Base-by-base conservation (phyloP, 495 filamentous ascomycete genomes). In the Cercophora sp. region DNA sequence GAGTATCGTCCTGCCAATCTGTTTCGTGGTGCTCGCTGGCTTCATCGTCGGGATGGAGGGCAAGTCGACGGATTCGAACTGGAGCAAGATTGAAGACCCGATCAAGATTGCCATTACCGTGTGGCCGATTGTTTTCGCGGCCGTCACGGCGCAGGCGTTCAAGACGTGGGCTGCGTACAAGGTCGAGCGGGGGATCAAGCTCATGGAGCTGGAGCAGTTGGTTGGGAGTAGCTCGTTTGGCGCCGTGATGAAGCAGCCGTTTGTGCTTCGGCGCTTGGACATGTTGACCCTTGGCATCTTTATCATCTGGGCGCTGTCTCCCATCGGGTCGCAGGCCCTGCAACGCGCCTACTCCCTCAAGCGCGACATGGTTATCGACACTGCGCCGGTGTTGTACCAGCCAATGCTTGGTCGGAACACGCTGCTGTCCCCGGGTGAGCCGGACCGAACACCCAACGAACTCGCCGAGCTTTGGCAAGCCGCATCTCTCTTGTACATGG, bases 101-200 rank as follows among this genome's bases (percentile, higher is more conserved):
- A 56, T 56, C 54, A 50, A 56, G 18, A 44, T 51, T 16, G 39
- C 46, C 24, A 27, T 57, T 35, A 52, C 54, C 5, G 48, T 37
- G 3, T 57, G 48, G 54, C 54, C 54, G 20, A 57, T 57, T 40
- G 54, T 57, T 2, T 57, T 52, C 15, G 54, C 54, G 4, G 54
- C 54, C 18, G 54, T 57, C 20, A 45, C 49, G 0, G 54, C 48
- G 4, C 54, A 57, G 25, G 48, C 23, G 8, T 57, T 57, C 48
- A 57, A 57, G 35, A 40, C 54, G 0, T 57, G 54, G 54, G 54
- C 54, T 5, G 40, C 54, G 10, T 51, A 40, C 48, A 47, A 37
- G 41, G 48, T 57, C 8, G 54, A 57, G 34, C 48, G 54, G 4
- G 54, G 54, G 1, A 37, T 52, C 31, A 44, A 45, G 24, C 48